These are phyloP conservation scores for Garcia nutans DNA, from an alignment of 345 rosid genomes.

Conservation along the genomic window DNA sequence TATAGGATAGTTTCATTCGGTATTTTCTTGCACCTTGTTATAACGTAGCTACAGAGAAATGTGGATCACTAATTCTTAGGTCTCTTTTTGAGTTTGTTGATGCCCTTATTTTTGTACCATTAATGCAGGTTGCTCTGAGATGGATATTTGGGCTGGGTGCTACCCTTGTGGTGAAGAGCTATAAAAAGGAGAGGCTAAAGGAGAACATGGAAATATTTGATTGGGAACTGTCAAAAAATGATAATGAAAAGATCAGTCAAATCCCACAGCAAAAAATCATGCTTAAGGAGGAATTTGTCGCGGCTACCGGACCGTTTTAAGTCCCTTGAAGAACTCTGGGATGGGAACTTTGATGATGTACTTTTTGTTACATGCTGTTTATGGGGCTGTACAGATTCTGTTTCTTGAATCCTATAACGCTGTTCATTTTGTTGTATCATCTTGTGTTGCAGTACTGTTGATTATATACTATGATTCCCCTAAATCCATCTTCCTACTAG, in stretches of 20 bases:
- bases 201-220: constrained; percentile 16
- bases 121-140: constrained; percentile 18
- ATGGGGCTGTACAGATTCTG: too few species aligned
- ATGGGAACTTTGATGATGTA: constrained; percentile 1
- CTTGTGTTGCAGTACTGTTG: too few species aligned
- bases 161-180: constrained; percentile 13
- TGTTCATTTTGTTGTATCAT: too few species aligned
- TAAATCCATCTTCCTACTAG: too few species aligned
- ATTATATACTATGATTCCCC: too few species aligned
- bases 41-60: too few species aligned
- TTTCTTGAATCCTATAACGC: too few species aligned
- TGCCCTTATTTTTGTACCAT: neutral
- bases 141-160: constrained; percentile 23
- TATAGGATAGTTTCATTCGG: too few species aligned
- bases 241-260: constrained; percentile 8
- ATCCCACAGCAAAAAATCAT: constrained; percentile 3
- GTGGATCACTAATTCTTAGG: too few species aligned
- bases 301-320: constrained; percentile 13
- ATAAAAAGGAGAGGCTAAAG: constrained; percentile 16
- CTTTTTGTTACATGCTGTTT: too few species aligned
- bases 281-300: neutral
- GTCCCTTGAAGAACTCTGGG: constrained; percentile 19
- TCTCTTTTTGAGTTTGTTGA: neutral
- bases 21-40: too few species aligned
- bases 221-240: constrained; percentile 12